Evolutionary conservation across 805 yeast species (phyloP).

Genomic region (Candida manassasensis): DNA sequence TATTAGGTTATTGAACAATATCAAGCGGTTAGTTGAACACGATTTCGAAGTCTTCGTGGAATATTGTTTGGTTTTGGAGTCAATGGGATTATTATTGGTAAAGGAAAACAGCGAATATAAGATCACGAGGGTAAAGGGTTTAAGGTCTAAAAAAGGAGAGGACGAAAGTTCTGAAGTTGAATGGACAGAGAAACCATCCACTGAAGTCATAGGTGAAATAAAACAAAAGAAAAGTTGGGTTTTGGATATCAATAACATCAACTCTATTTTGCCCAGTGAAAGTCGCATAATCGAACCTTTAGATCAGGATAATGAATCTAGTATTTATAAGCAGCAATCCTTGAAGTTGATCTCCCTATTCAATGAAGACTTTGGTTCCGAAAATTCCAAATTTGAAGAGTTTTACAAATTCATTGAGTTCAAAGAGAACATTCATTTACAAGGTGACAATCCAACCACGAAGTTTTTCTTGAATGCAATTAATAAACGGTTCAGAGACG

Average conservation of each 20-base stretch:
- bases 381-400: conserved; percentile 13
- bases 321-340: conserved; percentile 11
- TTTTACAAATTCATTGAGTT: conserved; percentile 22
- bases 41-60: conserved; percentile 34
- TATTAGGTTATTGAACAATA: conserved; percentile 10
- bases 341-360: conserved; percentile 13
- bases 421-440: conserved; percentile 22
- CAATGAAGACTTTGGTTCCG: conserved; percentile 14
- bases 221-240: conserved; percentile 45
- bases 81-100: conserved; percentile 69
- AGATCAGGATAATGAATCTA: conserved; percentile 9
- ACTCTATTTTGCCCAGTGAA: conserved; percentile 7
- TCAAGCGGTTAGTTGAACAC: conserved; percentile 14
- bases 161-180: conserved; percentile 23
- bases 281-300: conserved; percentile 4
- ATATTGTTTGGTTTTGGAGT: conserved; percentile 57
- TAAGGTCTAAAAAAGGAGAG: conserved; percentile 43
- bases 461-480: conserved; percentile 41
- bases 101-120: conserved; percentile 37
- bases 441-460: conserved; percentile 16
- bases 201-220: conserved; percentile 40
- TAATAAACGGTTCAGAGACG: conserved; percentile 77
- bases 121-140: conserved; percentile 77
- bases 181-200: conserved; percentile 29
- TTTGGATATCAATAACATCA: conserved; percentile 16